These are phyloP conservation scores for Metschnikowia reukaufii DNA, from an alignment of 805 yeast species.

Conservation along the genomic window DNA sequence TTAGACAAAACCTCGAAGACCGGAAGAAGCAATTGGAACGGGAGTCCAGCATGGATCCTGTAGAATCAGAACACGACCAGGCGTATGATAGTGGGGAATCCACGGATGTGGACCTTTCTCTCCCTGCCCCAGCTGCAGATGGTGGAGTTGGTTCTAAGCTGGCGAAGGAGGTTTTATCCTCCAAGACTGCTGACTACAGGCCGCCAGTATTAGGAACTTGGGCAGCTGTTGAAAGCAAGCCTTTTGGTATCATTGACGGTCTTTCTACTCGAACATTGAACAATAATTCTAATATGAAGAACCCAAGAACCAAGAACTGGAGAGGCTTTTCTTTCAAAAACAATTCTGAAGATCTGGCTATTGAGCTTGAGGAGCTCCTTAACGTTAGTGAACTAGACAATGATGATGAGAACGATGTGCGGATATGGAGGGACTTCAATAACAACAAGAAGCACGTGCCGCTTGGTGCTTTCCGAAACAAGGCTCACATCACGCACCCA, in stretches of 20 bases:
- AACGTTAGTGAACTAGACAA: conserved; percentile 88
- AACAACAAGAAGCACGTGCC: conserved; percentile 59
- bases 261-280: conserved; percentile 80
- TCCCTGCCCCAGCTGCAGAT: conserved; percentile 66
- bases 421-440: conserved; percentile 47
- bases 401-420: conserved; percentile 56
- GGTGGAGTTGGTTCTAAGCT: conserved; percentile 65
- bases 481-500: conserved; percentile 32
- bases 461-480: conserved; percentile 86
- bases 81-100: conserved; percentile 74
- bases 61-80: conserved; percentile 36
- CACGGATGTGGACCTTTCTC: conserved; percentile 86
- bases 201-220: conserved; percentile 95
- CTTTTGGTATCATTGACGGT: conserved; percentile 94
- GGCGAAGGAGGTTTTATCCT: conserved; percentile 90
- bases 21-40: conserved; percentile 14
- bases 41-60: conserved; percentile 17
- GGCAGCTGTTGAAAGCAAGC: conserved; percentile 75
- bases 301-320: conserved; percentile 23
- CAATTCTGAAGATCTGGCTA: conserved; percentile 37
- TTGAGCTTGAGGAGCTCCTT: conserved; percentile 72
- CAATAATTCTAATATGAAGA: conserved; percentile 13
- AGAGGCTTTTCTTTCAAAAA: conserved; percentile 21
- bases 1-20: conserved; percentile 26
- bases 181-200: conserved; percentile 77